Base-by-base conservation (phyloP, 2,329 filamentous ascomycete genomes). In the Apiospora pterosperma region DNA sequence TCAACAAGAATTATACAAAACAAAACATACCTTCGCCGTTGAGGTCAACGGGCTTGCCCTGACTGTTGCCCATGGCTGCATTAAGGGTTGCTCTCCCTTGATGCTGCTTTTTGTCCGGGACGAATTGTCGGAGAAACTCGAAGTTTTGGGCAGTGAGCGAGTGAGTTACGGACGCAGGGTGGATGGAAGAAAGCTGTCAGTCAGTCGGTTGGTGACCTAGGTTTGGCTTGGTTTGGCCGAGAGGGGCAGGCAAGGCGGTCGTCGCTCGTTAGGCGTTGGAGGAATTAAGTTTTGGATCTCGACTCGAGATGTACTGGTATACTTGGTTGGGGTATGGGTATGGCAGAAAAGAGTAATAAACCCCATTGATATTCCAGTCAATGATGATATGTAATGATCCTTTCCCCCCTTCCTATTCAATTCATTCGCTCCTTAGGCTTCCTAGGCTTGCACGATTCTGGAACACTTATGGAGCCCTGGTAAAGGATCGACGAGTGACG, bases 11-110 rank as follows among this genome's bases (percentile, higher is more conserved):
- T 55, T 16, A 31, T 11, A 21, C 3, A 67, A 66, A 67, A 63
- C 38, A 62, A 62, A 67, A 82, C 88, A 75, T 83, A 97, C 93
- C 92, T 90, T 97, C 92, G 82, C 97, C 94, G 81, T 91, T 92
- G 81, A 94, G 90, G 78, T 93, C 90, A 82, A 97, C 88, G 79
- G 92, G 92, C 80, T 97, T 97, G 80, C 94, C 94, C 80, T 95
- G 93, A 77, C 90, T 91, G 82, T 98, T 97, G 77, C 95, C 95
- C 95, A 98, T 98, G 55, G 59, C 65, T 64, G 38, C 39, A 55
- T 55, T 55, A 55, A 55, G 48, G 48, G 48, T 55, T 34, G 48
- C 16, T 55, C 28, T 55, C 48, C 44, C 48, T 55, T 28, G 48
- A 55, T 55, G 48, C 48, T 55, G 48, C 48, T 34, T n/a, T 19